Evolutionary conservation across 805 yeast genomes (phyloP).

Genomic region (Candida qinlingensis): DNA sequence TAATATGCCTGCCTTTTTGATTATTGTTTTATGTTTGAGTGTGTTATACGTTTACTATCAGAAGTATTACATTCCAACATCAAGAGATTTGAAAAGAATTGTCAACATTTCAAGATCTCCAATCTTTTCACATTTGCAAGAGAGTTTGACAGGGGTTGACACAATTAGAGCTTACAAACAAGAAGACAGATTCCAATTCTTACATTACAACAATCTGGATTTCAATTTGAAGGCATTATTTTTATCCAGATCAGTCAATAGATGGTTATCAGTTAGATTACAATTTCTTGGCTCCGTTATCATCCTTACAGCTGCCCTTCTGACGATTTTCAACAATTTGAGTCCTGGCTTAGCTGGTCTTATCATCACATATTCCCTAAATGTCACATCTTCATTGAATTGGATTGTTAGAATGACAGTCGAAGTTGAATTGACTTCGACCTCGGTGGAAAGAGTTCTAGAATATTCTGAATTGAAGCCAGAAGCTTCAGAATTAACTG

Average conservation of each 20-base stretch:
- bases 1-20: constrained; percentile 49
- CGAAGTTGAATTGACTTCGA: constrained; percentile 57
- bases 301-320: constrained; percentile 44
- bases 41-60: constrained; percentile 67
- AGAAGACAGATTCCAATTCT: constrained; percentile 49
- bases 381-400: constrained; percentile 47
- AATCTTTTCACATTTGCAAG: constrained; percentile 77
- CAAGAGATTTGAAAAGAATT: constrained; percentile 75
- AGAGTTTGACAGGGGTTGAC: constrained; percentile 68
- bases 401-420: constrained; percentile 57
- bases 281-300: constrained; percentile 56
- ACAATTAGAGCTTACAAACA: constrained; percentile 80
- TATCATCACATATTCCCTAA: constrained; percentile 57
- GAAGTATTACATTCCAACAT: constrained; percentile 57
- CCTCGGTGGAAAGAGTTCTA: constrained; percentile 61
- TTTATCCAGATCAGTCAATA: constrained; percentile 55
- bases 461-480: constrained; percentile 48
- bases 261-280: constrained; percentile 63
- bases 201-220: constrained; percentile 65
- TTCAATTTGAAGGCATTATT: constrained; percentile 73
- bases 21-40: constrained; percentile 39
- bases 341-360: constrained; percentile 60
- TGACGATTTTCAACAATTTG: constrained; percentile 42
- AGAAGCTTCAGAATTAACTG: constrained; percentile 44
- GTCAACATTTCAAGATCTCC: constrained; percentile 69